Evolutionary conservation across 1,139 yeast species (phyloP), one percentile per base, ranked within the genome.

Genomic region (Scheffersomyces illinoinensis): DNA sequence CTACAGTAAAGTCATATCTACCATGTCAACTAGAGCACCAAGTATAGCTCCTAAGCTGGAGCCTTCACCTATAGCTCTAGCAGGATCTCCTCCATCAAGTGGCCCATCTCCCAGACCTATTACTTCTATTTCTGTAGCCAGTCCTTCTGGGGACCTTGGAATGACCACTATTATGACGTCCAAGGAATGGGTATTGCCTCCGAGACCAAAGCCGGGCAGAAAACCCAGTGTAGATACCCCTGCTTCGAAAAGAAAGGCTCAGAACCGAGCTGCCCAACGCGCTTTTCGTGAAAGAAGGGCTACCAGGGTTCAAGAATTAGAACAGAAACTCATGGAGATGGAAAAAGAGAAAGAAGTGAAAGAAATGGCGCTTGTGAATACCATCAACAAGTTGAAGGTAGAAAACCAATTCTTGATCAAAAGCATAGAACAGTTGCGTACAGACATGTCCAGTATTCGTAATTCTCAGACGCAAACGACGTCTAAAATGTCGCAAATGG

Each of bases 251-350:
- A 78, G 97, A 59, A 92, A 93, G 74, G 97, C 97, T 0, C 98
- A 93, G 75, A 93, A 93, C 71, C 81, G 98, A 60, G 97, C 97
- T 26, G 98, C 98, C 2, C 98, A 93, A 76, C 75, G 98, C 58
- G 98, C 98, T 0, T 93, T 93, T 75, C 75, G 97, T 62, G 92
- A 91, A 72, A 77, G 96, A 66, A 74, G 96, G 66, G 97, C 96
- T 20, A 87, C 85, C 10, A 66, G 86, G 59, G 85, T 83, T 33
- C 85, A 83, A 66, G 83, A 79, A 64, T 66, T 79, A 57, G 82
- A 82, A 67, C 74, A 73, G 59, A 75, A 80, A 69, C 68, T 83
- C 73, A 76, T 85, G 69, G 89, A 86, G 64, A 83, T 90, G 50
- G 91, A 88, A 66, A 84, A 86, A 66, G 93, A 89, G 59, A 79